Evolutionary conservation across 108 stramenopile genomes (phyloP).

Genomic region (Skeletonema marinoi): DNA sequence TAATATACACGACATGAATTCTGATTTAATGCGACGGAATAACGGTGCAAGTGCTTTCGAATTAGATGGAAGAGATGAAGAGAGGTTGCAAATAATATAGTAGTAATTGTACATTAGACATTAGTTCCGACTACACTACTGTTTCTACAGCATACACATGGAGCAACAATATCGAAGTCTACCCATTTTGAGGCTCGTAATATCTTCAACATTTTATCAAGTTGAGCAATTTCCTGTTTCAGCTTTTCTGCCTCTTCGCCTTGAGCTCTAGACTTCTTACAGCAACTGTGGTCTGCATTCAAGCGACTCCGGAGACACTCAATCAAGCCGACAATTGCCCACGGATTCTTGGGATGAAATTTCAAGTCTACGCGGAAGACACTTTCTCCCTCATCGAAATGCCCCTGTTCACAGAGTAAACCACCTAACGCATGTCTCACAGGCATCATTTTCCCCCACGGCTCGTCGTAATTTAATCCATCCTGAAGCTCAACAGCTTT

Average conservation of each 20-base stretch:
- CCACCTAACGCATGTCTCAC: constrained; percentile 88
- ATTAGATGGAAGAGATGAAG: background rate
- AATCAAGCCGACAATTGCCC: constrained; percentile 78
- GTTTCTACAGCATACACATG: constrained; percentile 70
- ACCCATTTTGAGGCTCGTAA: constrained; percentile 60
- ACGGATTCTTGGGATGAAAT: constrained; percentile 87
- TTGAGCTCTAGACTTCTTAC: constrained; percentile 4
- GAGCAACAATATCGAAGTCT: constrained; percentile 67
- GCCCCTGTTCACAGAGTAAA: constrained; percentile 74
- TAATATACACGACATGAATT: background rate
- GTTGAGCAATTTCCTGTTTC: constrained; percentile 25
- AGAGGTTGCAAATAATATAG: background rate
- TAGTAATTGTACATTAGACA: background rate
- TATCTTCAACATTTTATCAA: constrained; percentile 38
- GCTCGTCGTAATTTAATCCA: constrained; percentile 83
- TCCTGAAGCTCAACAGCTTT: constrained; percentile 79
- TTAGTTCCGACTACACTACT: background rate
- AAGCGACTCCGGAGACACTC: constrained; percentile 47
- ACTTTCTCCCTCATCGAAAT: constrained; percentile 63
- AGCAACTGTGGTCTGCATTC: constrained; percentile 18
- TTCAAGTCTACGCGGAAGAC: constrained; percentile 80
- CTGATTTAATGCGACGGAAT: background rate
- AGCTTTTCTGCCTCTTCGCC: constrained; percentile 5
- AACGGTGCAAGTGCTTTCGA: constrained; percentile 1
- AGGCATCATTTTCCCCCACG: constrained; percentile 94